Base-by-base conservation (phyloP, 1,139 yeast species). In the Pneumocystis jirovecii region DNA sequence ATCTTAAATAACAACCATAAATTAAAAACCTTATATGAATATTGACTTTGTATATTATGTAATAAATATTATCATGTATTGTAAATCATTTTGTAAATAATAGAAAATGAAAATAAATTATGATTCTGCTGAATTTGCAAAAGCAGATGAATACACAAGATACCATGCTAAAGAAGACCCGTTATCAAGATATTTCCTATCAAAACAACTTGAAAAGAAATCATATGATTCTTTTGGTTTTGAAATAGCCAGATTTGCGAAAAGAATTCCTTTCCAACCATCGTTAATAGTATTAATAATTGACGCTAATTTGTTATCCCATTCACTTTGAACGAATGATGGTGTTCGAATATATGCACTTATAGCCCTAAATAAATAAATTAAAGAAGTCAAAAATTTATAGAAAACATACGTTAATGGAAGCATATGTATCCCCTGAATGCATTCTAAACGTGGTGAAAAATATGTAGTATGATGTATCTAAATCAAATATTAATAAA, bases 141-240 rank as follows among this genome's bases (percentile, higher is more conserved):
- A 69, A 35, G 77, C 87, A 56, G 89, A 95, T 62, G 87, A 77
- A 72, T 83, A 89, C 0, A 96, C 87, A 70, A 90, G 78, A 64
- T 90, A 83, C 97, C 97, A 91, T 0, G 97, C 87, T 71, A 85
- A 78, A 70, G 96, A 86, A 79, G 89, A 95, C 1, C 98, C 98
- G 66, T 84, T 84, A 73, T 93, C 97, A 68, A 93, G 81, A 77
- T 82, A 84, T 25, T 75, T 73, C 10, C 70, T 65, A 57, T 67
- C 62, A 39, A 60, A 42, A 31, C 31, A 10, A 10, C 8, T 39
- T 15, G 61, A 39, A 39, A 39, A 60, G 15, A 39, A 42, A 21
- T 10, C 5, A 42, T 29, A 60, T 29, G 61, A 39, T 60, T 10
- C 31, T 42, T 60, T 21, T 15, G 61, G 61, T 4, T 60, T n/a